Evolutionary conservation across 257 asterid genomes (phyloP).

Genomic region (Solanum microdontum): DNA sequence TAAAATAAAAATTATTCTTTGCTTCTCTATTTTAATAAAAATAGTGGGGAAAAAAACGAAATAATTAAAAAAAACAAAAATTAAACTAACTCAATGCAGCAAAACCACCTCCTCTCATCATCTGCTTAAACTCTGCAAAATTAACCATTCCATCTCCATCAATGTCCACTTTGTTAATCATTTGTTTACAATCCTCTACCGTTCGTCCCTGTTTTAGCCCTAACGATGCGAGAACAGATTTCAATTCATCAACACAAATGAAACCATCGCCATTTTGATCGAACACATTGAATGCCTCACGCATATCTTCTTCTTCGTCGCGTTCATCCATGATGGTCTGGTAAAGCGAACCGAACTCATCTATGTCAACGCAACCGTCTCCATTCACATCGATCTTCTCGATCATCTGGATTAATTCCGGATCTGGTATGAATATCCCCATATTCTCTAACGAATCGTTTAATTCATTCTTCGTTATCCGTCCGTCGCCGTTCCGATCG

Average conservation of each 20-base stretch:
- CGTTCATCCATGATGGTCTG: slow-evolving; percentile 37
- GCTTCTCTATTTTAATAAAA: not conserved
- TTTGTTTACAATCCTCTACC: slow-evolving; percentile 44
- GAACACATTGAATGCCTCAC: slow-evolving; percentile 54
- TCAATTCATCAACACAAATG: slow-evolving; percentile 47
- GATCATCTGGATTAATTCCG: slow-evolving; percentile 34
- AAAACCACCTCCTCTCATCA: slow-evolving; percentile 65
- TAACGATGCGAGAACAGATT: slow-evolving; percentile 32
- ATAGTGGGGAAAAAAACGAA: not conserved
- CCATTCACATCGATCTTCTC: slow-evolving; percentile 34
- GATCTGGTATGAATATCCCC: slow-evolving; percentile 45
- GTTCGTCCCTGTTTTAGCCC: slow-evolving; percentile 50
- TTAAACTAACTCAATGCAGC: slow-evolving; percentile 15
- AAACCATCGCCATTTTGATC: slow-evolving; percentile 54
- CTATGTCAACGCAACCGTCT: slow-evolving; percentile 51
- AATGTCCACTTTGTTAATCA: slow-evolving; percentile 52
- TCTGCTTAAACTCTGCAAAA: slow-evolving; percentile 48
- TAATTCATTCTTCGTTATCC: slow-evolving; percentile 41
- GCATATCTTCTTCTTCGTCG: slow-evolving; percentile 45
- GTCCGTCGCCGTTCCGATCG: slow-evolving; percentile 50
- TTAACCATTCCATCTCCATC: slow-evolving; percentile 57
- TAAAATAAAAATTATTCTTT: not conserved
- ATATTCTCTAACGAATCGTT: slow-evolving; percentile 48
- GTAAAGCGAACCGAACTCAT: slow-evolving; percentile 40
- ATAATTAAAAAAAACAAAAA: not conserved